Base-by-base conservation (phyloP, 2,329 filamentous ascomycete genomes). In the Colletotrichum incanum region DNA sequence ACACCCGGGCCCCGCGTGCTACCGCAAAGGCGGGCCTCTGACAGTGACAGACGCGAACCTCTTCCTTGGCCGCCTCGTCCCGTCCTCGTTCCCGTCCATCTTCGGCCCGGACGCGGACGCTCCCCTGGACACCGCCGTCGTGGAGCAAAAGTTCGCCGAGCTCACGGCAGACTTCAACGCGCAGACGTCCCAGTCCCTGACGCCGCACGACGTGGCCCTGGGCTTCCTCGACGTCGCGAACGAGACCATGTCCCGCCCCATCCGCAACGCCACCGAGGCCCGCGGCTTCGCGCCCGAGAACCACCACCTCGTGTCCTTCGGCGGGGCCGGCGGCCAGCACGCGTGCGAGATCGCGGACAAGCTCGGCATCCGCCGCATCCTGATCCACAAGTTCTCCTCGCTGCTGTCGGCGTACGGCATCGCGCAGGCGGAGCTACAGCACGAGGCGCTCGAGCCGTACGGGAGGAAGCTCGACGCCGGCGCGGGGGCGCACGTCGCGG, bases 221-320 rank as follows among this genome's bases (percentile, higher is more conserved):
- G 93, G 93, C 0, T 94, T 94, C 76, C 87, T 94, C 77, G 90
- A 93, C 72, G 91, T 94, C 54, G 92, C 93, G 2, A 94, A 94
- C 74, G 92, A 93, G 80, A 90, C 92, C 0, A 94, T 94, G 92
- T 91, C 90, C 4, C 85, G 93, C 39, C 93, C 93, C 0, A 95
- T 95, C 72, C 87, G 93, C 56, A 93, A 92, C 49, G 82, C 94
- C 59, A 94, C 92, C 0, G 93, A 94, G 80, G 92, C 92, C 5
- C 74, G 79, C 23, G 79, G 78, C 11, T 80, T 77, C 54, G 79
- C 77, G 11, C 78, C 79, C 0, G 77, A 76, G 39, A 77, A 77
- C 11, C 80, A 82, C 49, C 75, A 80, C 31, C 77, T 82, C 7
- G 80, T 79, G n/a, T 76, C 76, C 28, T 82, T 95, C 78, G 93